Evolutionary conservation across 208 protist species (phyloP), one percentile per base, ranked within the genome.

Genomic region (Leptomonas pyrrhocoris): DNA sequence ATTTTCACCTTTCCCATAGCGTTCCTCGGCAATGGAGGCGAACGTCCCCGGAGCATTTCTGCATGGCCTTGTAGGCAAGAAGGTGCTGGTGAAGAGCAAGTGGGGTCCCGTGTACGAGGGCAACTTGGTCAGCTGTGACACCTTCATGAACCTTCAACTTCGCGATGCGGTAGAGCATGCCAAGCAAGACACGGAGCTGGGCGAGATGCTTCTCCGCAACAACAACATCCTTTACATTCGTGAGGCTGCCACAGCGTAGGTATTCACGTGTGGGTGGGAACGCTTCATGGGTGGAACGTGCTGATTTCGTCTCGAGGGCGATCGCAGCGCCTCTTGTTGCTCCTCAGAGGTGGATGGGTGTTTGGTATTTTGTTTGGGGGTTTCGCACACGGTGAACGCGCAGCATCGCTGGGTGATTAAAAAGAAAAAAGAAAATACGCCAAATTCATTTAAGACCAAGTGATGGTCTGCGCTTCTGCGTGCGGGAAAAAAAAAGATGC

Each of bases 81-180:
- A 88, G 8, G 92, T 99, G n/a, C 75, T 97, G 15, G 95, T 98
- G 19, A 98, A 98, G 83, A 96, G 98, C 61, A 99, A 99, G 83
- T 99, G 98, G 98, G 98, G 98, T 28, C 97, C 98, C 50, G 96
- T 99, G 74, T 99, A 99, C 84, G 90, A 93, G 74, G 98, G 98
- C 13, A 88, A 86, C 25, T 80, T 99, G 2, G 87, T 98, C 25
- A 98, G 98, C 30, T 91, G 94, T 28, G 98, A 99, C 74, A 63
- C 85, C 19, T 99, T 99, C 84, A 99, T 99, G 98, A 99, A 99
- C 76, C 74, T 99, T 31, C 97, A 98, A 80, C 84, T 98, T 15
- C 73, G 79, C 46, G 86, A 94, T 57, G 80, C 83, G 0, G 80
- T 92, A 15, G 92, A 96, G 68, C 83, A 84, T 61, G 79, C 83